Evolutionary conservation across 345 rosid species (phyloP), one percentile per base, ranked within the genome.

Genomic region (Brassica cretica): DNA sequence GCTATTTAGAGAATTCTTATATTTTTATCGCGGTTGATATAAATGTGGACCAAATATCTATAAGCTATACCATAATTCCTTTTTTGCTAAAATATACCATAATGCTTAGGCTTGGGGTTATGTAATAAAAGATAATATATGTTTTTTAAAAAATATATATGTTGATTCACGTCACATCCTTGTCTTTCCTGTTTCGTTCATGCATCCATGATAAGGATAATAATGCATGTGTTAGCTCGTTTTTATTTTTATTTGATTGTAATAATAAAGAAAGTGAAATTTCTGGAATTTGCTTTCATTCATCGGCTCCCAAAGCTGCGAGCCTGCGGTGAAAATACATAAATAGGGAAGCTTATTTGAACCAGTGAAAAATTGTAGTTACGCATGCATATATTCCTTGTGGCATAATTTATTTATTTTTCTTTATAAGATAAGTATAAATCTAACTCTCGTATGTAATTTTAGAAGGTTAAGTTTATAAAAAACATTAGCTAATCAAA

Each of bases 101-200:
- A 62, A 15, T 15, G 6, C 21, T 44, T 73, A 73, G 69, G n/a
- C 46, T 73, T 73, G 46, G 67, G 65, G 9, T 60, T 72, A 49
- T 44, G 53, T 12, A 44, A 44, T 44, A 39, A 39, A 39, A 9
- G 46, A 39, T 39, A 44, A 25, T 71, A 35, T 35, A 35, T 35
- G 39, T 35, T 35, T 21, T 21, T 21, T 21, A 21, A 21, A n/a
- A n/a, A n/a, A n/a, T n/a, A 18, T 41, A 25, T 15, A 37, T 4
- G 4, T 27, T 61, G 41, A 41, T 72, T n/a, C 5, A 73, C 69
- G 76, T 73, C 76, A 73, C 76, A 73, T 73, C 76, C 68, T 63
- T 62, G 46, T 44, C 68, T 72, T 62, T 73, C 10, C 32, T 44
- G 30, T 44, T 73, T 46, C 68, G 68, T 72, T 72, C 61, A 72